A percentile compares a stretch with the other conserved stretches of the same genome.
Evolutionary conservation across 2,329 filamentous ascomycete genomes (phyloP).

Genomic region (Botryotinia calthae): DNA sequence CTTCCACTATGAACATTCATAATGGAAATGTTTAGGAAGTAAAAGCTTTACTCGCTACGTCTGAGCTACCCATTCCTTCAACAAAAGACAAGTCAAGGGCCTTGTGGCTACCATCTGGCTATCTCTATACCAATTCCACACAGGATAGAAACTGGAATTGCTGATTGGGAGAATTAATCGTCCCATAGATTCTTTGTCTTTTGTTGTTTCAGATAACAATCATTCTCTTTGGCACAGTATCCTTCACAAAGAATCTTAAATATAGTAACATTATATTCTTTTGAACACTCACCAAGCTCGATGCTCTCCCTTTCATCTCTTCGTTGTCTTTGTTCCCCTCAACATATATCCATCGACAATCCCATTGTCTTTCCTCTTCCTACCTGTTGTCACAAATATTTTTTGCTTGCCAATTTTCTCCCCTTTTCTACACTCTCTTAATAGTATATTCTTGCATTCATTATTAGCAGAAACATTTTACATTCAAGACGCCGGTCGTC

Average conservation of each 20-base stretch:
- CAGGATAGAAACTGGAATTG: neutral
- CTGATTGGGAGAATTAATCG: neutral
- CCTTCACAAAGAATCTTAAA: neutral
- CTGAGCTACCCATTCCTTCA: neutral
- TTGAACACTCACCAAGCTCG: neutral
- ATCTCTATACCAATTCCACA: neutral
- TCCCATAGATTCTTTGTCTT: neutral
- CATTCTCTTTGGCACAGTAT: neutral
- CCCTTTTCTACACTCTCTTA: neutral
- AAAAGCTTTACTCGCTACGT: neutral
- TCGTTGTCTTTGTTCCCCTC: neutral
- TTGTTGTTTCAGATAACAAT: neutral
- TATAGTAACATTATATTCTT: neutral
- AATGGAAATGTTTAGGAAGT: neutral
- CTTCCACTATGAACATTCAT: neutral
- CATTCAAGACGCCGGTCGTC: constrained; percentile 13
- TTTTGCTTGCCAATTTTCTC: neutral
- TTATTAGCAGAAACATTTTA: neutral
- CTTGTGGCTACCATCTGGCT: neutral
- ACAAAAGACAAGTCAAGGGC: neutral
- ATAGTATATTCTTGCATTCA: neutral
- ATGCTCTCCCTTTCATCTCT: neutral
- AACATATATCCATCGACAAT: constrained; percentile 17
- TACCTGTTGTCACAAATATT: neutral
- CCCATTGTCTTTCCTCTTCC: neutral